Evolutionary conservation across 331 rosid genomes (phyloP).

Genomic region (Rhamnella rubrinervis): DNA sequence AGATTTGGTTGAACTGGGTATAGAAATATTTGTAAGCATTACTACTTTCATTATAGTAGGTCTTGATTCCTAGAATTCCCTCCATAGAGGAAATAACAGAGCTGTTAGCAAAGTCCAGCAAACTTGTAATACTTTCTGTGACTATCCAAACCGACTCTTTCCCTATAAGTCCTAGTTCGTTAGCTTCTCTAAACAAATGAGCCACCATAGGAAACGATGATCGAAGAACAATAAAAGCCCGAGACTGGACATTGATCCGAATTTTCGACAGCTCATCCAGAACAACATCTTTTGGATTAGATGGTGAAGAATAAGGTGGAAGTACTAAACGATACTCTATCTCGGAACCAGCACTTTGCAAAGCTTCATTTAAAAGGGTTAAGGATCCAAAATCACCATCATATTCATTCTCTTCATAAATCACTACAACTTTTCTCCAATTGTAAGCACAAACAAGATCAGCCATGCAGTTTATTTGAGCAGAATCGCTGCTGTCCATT

Average conservation of each 20-base stretch:
- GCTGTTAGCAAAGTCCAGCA: constrained; percentile 36
- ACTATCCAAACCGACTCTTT: constrained; percentile 60
- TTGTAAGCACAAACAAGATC: constrained; percentile 39
- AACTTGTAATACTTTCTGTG: constrained; percentile 45
- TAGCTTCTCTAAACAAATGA: constrained; percentile 55
- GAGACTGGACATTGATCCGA: constrained; percentile 33
- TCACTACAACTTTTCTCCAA: constrained; percentile 56
- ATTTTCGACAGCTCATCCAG: constrained; percentile 37
- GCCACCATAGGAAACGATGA: constrained; percentile 52
- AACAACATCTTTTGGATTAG: constrained; percentile 30
- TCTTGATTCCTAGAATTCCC: constrained; percentile 65
- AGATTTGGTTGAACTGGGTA: constrained; percentile 30
- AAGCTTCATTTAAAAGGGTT: constrained; percentile 47
- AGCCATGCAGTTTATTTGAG: constrained; percentile 46
- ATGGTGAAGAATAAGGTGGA: constrained; percentile 44
- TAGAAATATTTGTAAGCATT: constrained; percentile 31
- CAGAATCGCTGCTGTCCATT: constrained; percentile 34
- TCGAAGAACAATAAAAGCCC: constrained; percentile 52
- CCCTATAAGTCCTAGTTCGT: constrained; percentile 40
- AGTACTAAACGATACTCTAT: constrained; percentile 48
- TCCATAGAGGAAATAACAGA: constrained; percentile 42
- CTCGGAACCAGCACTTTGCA: constrained; percentile 40
- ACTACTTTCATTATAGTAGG: constrained; percentile 27
- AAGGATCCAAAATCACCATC: constrained; percentile 48
- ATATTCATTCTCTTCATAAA: constrained; percentile 53